A percentile compares a stretch with the other conserved stretches of the same genome.
These are phyloP conservation scores for Gossypium herbaceum DNA, from an alignment of 345 rosid species.

Conservation along the genomic window DNA sequence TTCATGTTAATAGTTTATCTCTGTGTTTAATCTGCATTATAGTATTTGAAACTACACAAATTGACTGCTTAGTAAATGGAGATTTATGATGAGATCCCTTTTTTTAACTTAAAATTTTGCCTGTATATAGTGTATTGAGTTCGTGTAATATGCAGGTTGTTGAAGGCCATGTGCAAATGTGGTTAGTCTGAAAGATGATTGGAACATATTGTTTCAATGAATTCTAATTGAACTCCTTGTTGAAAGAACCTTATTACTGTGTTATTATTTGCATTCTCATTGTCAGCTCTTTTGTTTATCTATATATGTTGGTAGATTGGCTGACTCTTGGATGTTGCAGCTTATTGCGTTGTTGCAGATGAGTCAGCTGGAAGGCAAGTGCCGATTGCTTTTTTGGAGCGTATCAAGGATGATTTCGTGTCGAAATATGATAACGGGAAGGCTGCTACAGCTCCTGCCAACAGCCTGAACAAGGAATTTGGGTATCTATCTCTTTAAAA, in stretches of 20 bases:
- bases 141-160: not conserved
- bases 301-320: constrained; percentile 7
- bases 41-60: not conserved
- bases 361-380: constrained; percentile 86
- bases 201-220: not conserved
- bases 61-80: not conserved
- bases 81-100: not conserved
- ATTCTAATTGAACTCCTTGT: not conserved
- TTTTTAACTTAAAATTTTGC: not conserved
- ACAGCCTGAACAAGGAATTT: constrained; percentile 77
- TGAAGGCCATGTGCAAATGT: not conserved
- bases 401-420: constrained; percentile 88
- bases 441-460: constrained; percentile 78
- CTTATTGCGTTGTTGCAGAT: constrained; percentile 90
- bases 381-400: constrained; percentile 87
- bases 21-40: not conserved
- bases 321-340: constrained; percentile 44
- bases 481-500: constrained; percentile 37
- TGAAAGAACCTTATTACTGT: not conserved
- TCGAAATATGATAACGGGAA: constrained; percentile 83
- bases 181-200: not conserved
- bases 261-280: not conserved
- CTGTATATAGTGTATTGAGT: not conserved
- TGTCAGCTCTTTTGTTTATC: not conserved
- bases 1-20: not conserved